Evolutionary conservation across 352 stramenopile genomes (phyloP), one percentile per base, ranked within the genome.

Genomic region (Pythium vanterpoolii): DNA sequence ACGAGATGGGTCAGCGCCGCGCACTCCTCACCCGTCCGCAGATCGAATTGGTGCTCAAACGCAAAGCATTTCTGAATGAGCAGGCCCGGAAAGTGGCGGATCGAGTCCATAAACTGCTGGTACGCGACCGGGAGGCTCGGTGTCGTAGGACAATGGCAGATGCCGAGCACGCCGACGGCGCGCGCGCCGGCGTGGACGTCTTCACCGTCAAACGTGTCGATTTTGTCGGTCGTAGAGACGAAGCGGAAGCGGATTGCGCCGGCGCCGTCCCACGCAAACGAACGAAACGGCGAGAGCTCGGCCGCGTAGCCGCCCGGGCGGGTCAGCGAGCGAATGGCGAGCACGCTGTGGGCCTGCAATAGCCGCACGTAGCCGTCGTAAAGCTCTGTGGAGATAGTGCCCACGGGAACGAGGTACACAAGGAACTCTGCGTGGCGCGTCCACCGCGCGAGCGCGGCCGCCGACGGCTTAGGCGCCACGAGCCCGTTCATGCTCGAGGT

Each of bases 41-140:
- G 66, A 30, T 93, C 83, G 43, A 95, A 93, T 19, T 69, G 63
- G 60, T 90, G 81, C 57, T 95, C 83, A 51, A 95, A 95, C 23
- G 81, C 83, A 68, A 93, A 93, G 56, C 86, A 87, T 48, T 90
- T 89, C 19, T 89, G 79, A 46, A 93, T 63, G 33, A 95, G 66
- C 14, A 88, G 72, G n/a, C 72, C 76, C 0, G 76, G 77, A 40
- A 93, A 90, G 16, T 78, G 79, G 34, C 68, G 65, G 50, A 89
- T 75, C 21, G 79, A 85, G 44, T 79, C 68, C 57, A 79, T 72
- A 45, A 93, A 94, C 60, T 90, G 73, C 27, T 72, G 62, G 65
- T 88, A 83, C 2, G 83, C 84, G 33, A 74, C 69, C 19, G 66
- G 44, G 43, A 94, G 56, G 19, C 72, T 73, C 27, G 76, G 73